These are phyloP conservation scores for Dictyostelium intermedium DNA, from an alignment of 78 protist species.

Conservation along the genomic window DNA sequence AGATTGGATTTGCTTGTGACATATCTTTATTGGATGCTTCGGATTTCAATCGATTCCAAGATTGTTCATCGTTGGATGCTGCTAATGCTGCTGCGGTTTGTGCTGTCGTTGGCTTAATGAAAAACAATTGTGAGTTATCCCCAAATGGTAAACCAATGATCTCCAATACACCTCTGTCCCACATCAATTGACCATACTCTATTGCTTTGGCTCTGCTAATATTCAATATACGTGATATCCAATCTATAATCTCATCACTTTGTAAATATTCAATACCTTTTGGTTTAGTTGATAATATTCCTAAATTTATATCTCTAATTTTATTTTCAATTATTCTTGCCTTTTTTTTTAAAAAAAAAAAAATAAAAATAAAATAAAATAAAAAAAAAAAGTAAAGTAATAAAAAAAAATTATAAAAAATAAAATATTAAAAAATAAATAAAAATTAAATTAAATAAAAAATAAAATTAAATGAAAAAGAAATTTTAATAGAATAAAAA, in stretches of 20 bases:
- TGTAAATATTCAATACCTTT: conserved; percentile 55
- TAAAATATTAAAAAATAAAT: neutral
- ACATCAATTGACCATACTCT: conserved; percentile 59
- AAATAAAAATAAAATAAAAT: neutral
- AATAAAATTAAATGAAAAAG: too few relatives aligned
- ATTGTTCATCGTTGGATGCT: neutral
- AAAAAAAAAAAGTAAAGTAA: too few relatives aligned
- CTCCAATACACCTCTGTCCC: conserved; percentile 74
- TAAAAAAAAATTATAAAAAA: neutral
- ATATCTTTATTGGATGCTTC: conserved; percentile 52
- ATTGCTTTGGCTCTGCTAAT: conserved; percentile 27
- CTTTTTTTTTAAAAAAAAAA: neutral
- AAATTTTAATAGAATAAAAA: too few relatives aligned
- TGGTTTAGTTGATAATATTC: conserved; percentile 36
- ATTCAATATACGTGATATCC: conserved; percentile 27
- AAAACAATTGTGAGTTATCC: conserved; percentile 47
- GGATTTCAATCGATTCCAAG: conserved; percentile 24
- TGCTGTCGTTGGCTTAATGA: neutral
- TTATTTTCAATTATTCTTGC: conserved; percentile 34
- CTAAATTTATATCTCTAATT: conserved; percentile 41
- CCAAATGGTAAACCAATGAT: conserved; percentile 36
- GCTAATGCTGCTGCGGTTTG: neutral
- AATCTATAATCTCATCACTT: conserved; percentile 40
- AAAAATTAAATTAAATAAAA: neutral
- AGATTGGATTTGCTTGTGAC: conserved; percentile 62